Conservation (phyloP, 176 grass and related monocot genomes). For the Oryza glaberrima region DNA sequence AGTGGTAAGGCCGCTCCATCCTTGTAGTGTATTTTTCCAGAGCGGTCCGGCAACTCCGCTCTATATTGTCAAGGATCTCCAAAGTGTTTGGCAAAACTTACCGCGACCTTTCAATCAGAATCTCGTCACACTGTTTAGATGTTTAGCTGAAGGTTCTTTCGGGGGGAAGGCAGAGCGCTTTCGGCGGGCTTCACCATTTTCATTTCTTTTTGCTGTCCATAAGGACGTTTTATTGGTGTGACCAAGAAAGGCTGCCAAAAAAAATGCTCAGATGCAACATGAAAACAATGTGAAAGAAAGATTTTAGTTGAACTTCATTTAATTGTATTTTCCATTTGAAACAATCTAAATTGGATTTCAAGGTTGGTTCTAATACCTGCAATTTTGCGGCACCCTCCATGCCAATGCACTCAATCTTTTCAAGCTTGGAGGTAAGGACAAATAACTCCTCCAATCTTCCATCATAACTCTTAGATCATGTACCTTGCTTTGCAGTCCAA, state of each 20-base stretch:
- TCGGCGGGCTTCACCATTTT: constrained; percentile 7
- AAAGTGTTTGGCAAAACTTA: not conserved
- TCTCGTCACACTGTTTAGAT: not conserved
- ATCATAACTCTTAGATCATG: constrained; percentile 78
- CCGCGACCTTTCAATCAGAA: not conserved
- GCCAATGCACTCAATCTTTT: constrained; percentile 41
- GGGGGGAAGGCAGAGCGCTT: no score
- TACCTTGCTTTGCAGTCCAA: constrained; percentile 63
- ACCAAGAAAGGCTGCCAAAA: constrained; percentile 44
- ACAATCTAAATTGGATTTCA: not conserved
- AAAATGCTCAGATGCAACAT: constrained; percentile 3
- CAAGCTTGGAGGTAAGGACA: constrained; percentile 68
- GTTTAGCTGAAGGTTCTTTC: not conserved
- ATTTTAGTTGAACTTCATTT: not conserved
- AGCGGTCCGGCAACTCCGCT: no score
- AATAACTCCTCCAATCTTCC: constrained; percentile 70
- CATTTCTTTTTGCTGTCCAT: constrained; percentile 1
- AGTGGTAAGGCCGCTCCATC: no score
- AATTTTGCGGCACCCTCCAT: constrained; percentile 79
- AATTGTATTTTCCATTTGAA: constrained; percentile 6
- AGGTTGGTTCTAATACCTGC: constrained; percentile 53
- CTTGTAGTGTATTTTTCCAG: no score
- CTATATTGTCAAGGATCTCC: no score
- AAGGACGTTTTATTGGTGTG: constrained; percentile 27
- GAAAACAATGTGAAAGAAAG: not conserved